Percentiles rank a stretch among this genome's conserved stretches.
These are phyloP conservation scores for Botrytis porri DNA, from an alignment of 2,329 filamentous ascomycete species.

Conservation along the genomic window DNA sequence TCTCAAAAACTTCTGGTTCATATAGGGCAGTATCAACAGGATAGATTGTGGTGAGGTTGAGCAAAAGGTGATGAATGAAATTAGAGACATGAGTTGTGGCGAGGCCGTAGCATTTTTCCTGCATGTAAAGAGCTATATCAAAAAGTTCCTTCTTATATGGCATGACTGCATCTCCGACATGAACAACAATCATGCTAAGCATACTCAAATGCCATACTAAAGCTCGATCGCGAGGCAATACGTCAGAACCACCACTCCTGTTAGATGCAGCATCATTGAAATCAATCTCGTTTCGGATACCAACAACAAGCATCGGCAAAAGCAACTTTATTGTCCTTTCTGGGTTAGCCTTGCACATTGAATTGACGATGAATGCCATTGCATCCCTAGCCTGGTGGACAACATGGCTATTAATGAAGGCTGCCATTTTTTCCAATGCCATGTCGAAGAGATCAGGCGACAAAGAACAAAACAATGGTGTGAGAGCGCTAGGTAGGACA, in stretches of 20 bases:
- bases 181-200: slow-evolving; percentile 96
- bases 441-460: slow-evolving; percentile 93
- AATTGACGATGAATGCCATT: slow-evolving; percentile 98
- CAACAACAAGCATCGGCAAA: slow-evolving; percentile 83
- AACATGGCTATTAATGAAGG: slow-evolving; percentile 90
- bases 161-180: slow-evolving; percentile 86
- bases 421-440: slow-evolving; percentile 84
- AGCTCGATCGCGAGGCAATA: slow-evolving; percentile 85
- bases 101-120: slow-evolving; percentile 88
- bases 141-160: slow-evolving; percentile 87
- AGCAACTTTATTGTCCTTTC: slow-evolving; percentile 90
- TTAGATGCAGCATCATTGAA: slow-evolving; percentile 95
- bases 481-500: slow-evolving; percentile 85
- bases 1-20: slow-evolving; percentile 69
- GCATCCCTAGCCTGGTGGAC: slow-evolving; percentile 96
- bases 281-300: slow-evolving; percentile 94
- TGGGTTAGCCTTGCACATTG: slow-evolving; percentile 91
- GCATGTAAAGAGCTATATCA: slow-evolving; percentile 92
- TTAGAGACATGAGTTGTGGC: slow-evolving; percentile 96
- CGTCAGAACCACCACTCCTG: slow-evolving; percentile 87
- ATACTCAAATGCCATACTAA: slow-evolving; percentile 97
- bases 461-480: slow-evolving; percentile 82
- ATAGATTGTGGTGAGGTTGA: slow-evolving; percentile 93
- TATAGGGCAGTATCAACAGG: slow-evolving; percentile 86
- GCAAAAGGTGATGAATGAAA: slow-evolving; percentile 91